phyloP scores from a whole-genome alignment of 768 basidiomycete species.

The Pilatotrama ljubarskyi region DNA sequence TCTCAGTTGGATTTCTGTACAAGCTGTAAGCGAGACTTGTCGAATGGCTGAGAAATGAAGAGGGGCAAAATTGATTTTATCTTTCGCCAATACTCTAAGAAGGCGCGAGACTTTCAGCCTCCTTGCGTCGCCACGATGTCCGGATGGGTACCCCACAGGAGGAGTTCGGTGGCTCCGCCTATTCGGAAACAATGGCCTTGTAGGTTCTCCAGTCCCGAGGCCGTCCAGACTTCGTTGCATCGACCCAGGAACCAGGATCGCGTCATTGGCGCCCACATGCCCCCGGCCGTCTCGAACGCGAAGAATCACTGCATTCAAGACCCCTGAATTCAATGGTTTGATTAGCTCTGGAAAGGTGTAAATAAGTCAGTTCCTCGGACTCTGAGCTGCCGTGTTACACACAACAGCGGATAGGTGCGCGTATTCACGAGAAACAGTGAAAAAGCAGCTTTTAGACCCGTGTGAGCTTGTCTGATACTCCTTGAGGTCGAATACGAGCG shows the following conservation, averaged over 20 bases:
- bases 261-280: conserved; percentile 7
- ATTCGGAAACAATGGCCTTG: conserved; percentile 28
- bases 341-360: no score
- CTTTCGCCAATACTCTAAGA: conserved; percentile 29
- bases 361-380: no score
- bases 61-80: conserved; percentile 15
- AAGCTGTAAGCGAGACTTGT: conserved; percentile 8
- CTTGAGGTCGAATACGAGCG: no score
- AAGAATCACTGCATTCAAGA: no score
- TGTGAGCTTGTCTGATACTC: no score
- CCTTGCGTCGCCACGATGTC: conserved; percentile 24
- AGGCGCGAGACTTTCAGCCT: conserved; percentile 26
- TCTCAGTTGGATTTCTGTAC: no score
- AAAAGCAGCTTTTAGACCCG: no score
- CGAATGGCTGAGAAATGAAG: conserved; percentile 11
- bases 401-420: no score
- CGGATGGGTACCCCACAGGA: conserved; percentile 21
- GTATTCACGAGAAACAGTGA: no score
- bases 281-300: background rate
- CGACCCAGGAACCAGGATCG: conserved; percentile 10
- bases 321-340: no score
- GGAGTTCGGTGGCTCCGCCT: conserved; percentile 26
- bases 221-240: conserved; percentile 19
- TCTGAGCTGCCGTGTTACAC: no score
- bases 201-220: background rate